Conservation (phyloP, 1,284 basidiomycete species). For the Rhodotorula sp. region DNA sequence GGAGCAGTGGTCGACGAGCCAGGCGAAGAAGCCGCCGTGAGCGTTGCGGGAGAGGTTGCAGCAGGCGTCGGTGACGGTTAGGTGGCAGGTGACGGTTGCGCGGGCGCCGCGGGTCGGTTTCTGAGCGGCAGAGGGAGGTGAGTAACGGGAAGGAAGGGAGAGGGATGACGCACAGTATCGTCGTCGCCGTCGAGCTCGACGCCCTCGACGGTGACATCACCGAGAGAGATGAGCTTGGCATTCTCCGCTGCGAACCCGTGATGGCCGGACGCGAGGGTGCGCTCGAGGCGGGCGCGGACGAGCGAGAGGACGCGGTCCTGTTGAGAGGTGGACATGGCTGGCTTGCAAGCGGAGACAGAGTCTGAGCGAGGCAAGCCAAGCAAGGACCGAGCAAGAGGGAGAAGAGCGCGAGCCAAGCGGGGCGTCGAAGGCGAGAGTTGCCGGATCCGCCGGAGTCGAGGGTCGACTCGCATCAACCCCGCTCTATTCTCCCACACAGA, state of each 20-base stretch:
- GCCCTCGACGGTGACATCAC: constrained; percentile 3
- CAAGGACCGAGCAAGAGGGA: background rate
- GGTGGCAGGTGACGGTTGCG: constrained; percentile 13
- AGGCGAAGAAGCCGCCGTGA: constrained; percentile 39
- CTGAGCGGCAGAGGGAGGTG: background rate
- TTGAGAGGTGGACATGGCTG: background rate
- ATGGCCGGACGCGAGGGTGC: background rate
- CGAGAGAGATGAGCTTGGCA: constrained; percentile 9
- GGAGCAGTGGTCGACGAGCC: constrained; percentile 39
- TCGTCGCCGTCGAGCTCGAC: constrained; percentile 19
- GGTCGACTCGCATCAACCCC: background rate
- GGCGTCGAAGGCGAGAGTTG: background rate
- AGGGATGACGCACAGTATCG: constrained; percentile 18
- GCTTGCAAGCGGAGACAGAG: too few relatives aligned
- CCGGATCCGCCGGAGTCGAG: background rate
- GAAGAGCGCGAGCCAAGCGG: background rate
- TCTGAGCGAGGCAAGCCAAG: background rate
- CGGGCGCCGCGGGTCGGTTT: constrained; percentile 15
- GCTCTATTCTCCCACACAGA: background rate
- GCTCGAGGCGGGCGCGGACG: constrained; percentile 10
- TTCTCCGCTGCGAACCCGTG: constrained; percentile 5
- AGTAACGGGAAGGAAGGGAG: background rate
- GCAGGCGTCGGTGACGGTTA: constrained; percentile 11
- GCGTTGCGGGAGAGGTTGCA: constrained; percentile 29
- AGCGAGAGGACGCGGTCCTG: background rate